phyloP scores from a whole-genome alignment of 2,329 filamentous ascomycete genomes.

The Penicillium sp. region DNA sequence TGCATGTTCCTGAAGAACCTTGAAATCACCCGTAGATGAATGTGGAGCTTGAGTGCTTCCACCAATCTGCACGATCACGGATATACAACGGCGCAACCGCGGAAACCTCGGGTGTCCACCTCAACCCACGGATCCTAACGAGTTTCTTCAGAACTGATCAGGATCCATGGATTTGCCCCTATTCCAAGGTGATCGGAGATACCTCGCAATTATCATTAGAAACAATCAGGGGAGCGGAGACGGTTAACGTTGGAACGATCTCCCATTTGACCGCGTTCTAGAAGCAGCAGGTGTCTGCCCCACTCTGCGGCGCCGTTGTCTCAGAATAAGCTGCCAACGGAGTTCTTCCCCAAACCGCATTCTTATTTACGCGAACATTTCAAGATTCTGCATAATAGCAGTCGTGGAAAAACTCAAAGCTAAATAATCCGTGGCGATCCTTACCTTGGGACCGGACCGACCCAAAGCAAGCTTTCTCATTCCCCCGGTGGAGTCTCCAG shows the following conservation, averaged over 20 bases:
- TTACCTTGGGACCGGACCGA: background rate
- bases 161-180: background rate
- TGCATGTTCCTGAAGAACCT: conserved; percentile 5
- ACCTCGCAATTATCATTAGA: background rate
- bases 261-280: conserved; percentile 8
- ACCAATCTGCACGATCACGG: background rate
- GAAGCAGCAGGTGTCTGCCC: conserved; percentile 2
- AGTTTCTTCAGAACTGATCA: no score
- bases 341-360: conserved; percentile 15
- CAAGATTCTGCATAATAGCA: background rate
- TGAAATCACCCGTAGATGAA: background rate
- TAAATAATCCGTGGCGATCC: conserved; percentile 1
- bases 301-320: conserved; percentile 10
- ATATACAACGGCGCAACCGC: background rate
- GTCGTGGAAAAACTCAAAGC: conserved; percentile 17
- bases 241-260: background rate
- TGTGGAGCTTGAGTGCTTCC: conserved; percentile 1
- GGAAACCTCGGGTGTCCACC: no score
- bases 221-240: background rate
- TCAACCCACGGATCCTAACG: no score
- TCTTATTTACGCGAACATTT: background rate
- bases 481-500: conserved; percentile 15
- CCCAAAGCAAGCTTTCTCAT: conserved; percentile 3
- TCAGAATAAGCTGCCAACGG: conserved; percentile 9
- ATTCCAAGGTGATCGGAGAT: background rate